Percentiles rank a stretch among this genome's conserved stretches.
Evolutionary conservation across 768 basidiomycete species (phyloP).

Genomic region (Amanita pallidorosea): DNA sequence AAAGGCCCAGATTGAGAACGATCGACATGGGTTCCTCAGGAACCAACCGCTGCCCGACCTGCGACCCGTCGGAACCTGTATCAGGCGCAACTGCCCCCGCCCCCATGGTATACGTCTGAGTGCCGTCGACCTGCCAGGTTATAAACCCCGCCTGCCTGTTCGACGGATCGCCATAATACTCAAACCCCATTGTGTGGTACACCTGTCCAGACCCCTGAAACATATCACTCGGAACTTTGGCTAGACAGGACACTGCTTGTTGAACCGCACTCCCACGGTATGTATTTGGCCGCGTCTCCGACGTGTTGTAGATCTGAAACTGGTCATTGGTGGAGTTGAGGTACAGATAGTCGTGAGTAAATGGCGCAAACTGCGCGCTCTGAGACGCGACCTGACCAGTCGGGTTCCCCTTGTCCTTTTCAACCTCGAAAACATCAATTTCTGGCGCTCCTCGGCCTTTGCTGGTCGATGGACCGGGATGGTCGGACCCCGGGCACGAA

Average conservation of each 20-base stretch:
- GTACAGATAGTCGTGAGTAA: conserved; percentile 31
- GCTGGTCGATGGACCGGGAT: conserved; percentile 53
- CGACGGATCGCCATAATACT: conserved; percentile 58
- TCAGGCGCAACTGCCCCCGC: conserved; percentile 40
- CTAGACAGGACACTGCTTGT: conserved; percentile 42
- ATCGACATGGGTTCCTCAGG: conserved; percentile 53
- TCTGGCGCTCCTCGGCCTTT: conserved; percentile 69
- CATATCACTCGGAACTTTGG: conserved; percentile 35
- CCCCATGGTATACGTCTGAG: conserved; percentile 36
- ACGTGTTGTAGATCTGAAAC: conserved; percentile 21
- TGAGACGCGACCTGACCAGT: conserved; percentile 58
- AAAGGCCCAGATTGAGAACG: conserved; percentile 54
- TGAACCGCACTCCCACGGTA: conserved; percentile 49
- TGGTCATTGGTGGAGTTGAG: conserved; percentile 19
- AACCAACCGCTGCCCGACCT: conserved; percentile 49
- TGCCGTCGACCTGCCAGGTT: conserved; percentile 63
- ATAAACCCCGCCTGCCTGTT: conserved; percentile 50
- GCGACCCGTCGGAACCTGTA: conserved; percentile 23
- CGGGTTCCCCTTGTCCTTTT: conserved; percentile 40
- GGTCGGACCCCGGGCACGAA: conserved; percentile 65
- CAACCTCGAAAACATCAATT: conserved; percentile 76
- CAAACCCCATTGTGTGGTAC: conserved; percentile 52
- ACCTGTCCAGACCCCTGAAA: conserved; percentile 47
- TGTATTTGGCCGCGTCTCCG: conserved; percentile 16
- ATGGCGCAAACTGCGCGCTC: conserved; percentile 60